Conservation (phyloP, 2,329 filamentous ascomycete species). For the Sarocladiaceae sp. region DNA sequence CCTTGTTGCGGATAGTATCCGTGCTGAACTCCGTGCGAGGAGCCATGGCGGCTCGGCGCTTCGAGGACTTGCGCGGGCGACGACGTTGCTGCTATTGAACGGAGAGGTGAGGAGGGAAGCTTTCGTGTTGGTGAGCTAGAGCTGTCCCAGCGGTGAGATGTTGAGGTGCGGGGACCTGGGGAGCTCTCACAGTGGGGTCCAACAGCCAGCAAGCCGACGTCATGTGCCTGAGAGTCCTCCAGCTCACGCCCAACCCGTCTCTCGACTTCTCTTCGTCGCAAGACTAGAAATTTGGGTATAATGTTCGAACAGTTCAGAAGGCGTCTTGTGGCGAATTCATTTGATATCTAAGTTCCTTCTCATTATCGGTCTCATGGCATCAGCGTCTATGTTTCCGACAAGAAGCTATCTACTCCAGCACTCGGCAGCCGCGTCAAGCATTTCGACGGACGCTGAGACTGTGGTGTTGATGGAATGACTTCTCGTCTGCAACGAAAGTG, state of each 20-base stretch:
- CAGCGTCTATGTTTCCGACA: too few species aligned
- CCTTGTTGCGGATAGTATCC: slow-evolving; percentile 71
- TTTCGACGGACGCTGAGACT: too few species aligned
- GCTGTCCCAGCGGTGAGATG: slow-evolving; percentile 1
- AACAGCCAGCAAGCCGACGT: background rate
- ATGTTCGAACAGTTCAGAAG: too few species aligned
- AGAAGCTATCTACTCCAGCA: too few species aligned
- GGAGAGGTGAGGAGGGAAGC: background rate
- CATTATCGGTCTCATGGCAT: too few species aligned
- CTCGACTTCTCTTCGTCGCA: too few species aligned
- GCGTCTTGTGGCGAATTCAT: too few species aligned
- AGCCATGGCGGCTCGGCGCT: slow-evolving; percentile 56
- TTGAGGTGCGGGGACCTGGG: slow-evolving; percentile 1
- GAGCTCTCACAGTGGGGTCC: background rate
- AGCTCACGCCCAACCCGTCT: too few species aligned
- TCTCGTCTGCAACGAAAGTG: background rate
- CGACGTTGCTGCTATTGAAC: background rate
- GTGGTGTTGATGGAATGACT: too few species aligned
- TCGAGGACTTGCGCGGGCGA: background rate
- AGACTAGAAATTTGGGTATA: too few species aligned
- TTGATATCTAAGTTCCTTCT: too few species aligned
- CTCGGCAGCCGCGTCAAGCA: too few species aligned
- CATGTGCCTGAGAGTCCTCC: slow-evolving; percentile 8
- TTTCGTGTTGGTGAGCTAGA: background rate
- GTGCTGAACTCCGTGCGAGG: slow-evolving; percentile 66